Evolutionary conservation across 345 rosid genomes (phyloP).

Genomic region (Eucalyptus curtisii): DNA sequence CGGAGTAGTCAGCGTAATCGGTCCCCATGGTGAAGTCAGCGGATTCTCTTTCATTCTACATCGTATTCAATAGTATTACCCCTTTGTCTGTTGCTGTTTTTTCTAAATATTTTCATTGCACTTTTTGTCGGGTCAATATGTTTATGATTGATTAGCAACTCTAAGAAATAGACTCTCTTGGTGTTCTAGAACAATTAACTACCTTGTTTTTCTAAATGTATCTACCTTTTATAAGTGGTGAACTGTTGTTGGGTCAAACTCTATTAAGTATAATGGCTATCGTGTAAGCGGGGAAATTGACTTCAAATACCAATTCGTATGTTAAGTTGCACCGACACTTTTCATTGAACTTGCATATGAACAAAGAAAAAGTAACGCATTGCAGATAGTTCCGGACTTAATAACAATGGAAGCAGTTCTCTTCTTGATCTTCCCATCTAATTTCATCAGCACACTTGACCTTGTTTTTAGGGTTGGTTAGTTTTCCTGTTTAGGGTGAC

Average conservation of each 20-base stretch:
- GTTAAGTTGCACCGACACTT: not conserved
- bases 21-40: not conserved
- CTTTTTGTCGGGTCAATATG: not conserved
- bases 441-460: not conserved
- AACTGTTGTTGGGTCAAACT: not conserved
- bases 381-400: not conserved
- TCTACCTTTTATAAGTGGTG: not conserved
- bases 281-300: not conserved
- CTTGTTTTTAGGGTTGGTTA: not conserved
- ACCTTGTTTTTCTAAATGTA: not conserved
- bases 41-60: slow-evolving; percentile 3
- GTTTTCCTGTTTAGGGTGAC: not conserved
- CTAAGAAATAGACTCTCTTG: not conserved
- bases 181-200: not conserved
- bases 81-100: not conserved
- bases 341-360: not conserved
- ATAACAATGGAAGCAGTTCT: not conserved
- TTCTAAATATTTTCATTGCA: not conserved
- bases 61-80: not conserved
- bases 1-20: too few species aligned
- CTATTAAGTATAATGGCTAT: not conserved
- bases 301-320: not conserved
- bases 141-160: not conserved
- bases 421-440: not conserved
- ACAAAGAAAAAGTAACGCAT: not conserved